Conservation (phyloP, 495 filamentous ascomycete genomes). For the Daldinia grandis region DNA sequence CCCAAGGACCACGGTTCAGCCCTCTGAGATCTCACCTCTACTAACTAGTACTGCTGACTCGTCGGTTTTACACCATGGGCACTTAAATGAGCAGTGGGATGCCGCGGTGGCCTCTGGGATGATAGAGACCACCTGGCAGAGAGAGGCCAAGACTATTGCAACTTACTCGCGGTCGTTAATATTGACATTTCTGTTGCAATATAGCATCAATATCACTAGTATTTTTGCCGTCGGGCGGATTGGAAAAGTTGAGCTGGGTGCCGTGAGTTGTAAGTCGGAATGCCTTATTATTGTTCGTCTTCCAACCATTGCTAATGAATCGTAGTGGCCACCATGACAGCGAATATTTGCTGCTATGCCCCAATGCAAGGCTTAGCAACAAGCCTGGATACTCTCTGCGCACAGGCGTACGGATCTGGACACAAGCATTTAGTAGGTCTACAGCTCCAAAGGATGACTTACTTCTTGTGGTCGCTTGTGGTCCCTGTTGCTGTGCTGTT, state of each 20-base stretch:
- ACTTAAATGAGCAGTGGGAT: constrained; percentile 73
- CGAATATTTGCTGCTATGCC: constrained; percentile 75
- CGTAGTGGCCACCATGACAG: constrained; percentile 72
- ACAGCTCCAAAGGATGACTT: constrained; percentile 75
- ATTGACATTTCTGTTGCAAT: constrained; percentile 76
- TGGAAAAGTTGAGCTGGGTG: constrained; percentile 69
- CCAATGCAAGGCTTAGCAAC: constrained; percentile 76
- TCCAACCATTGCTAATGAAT: constrained; percentile 10
- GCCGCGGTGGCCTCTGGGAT: constrained; percentile 74
- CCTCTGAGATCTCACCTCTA: constrained; percentile 55
- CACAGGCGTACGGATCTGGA: constrained; percentile 78
- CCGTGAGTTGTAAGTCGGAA: constrained; percentile 60
- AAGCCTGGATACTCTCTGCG: constrained; percentile 75
- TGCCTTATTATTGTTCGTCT: too few relatives aligned
- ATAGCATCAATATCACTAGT: constrained; percentile 72
- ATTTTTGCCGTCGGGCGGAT: constrained; percentile 74
- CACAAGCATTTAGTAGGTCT: constrained; percentile 73
- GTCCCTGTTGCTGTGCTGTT: constrained; percentile 71
- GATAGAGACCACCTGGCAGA: constrained; percentile 84
- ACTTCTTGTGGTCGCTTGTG: constrained; percentile 68
- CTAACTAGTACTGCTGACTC: constrained; percentile 31
- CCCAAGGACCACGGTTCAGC: constrained; percentile 40
- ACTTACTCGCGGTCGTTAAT: constrained; percentile 68
- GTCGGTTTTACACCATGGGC: constrained; percentile 42
- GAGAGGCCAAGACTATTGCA: constrained; percentile 73